These are phyloP conservation scores for Chytriomyces sp. DNA, from an alignment of 192 early-diverging fungal genomes.

Conservation along the genomic window DNA sequence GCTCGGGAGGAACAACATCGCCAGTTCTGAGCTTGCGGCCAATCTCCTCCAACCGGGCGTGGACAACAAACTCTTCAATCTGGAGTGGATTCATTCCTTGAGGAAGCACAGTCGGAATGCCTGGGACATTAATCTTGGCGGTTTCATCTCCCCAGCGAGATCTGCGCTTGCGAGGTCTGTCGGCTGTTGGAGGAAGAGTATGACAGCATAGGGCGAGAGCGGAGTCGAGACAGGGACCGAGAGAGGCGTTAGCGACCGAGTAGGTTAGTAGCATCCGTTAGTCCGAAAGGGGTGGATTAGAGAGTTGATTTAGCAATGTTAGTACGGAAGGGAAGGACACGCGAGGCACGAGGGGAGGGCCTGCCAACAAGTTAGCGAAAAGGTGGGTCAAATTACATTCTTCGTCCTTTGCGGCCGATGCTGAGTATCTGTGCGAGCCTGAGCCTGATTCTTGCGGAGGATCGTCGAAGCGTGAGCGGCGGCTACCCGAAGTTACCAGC, in stretches of 20 bases:
- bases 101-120: constrained; percentile 77
- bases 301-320: background rate
- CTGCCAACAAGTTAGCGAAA: background rate
- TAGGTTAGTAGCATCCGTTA: constrained; percentile 10
- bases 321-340: background rate
- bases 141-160: constrained; percentile 90
- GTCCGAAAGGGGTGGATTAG: constrained; percentile 7
- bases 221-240: background rate
- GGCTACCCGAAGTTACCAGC: background rate
- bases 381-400: background rate
- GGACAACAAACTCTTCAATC: constrained; percentile 76
- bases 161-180: constrained; percentile 56
- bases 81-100: constrained; percentile 77
- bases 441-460: background rate
- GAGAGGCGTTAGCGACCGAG: background rate
- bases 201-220: background rate
- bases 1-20: constrained; percentile 80
- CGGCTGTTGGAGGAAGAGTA: constrained; percentile 30
- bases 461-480: constrained; percentile 7
- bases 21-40: constrained; percentile 76
- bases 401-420: background rate
- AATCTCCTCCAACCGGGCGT: constrained; percentile 92
- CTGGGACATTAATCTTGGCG: constrained; percentile 72
- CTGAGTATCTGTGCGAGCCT: background rate
- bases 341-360: background rate